Conservation (phyloP, 2,329 filamentous ascomycete species). For the Cercospora nicotianae region DNA sequence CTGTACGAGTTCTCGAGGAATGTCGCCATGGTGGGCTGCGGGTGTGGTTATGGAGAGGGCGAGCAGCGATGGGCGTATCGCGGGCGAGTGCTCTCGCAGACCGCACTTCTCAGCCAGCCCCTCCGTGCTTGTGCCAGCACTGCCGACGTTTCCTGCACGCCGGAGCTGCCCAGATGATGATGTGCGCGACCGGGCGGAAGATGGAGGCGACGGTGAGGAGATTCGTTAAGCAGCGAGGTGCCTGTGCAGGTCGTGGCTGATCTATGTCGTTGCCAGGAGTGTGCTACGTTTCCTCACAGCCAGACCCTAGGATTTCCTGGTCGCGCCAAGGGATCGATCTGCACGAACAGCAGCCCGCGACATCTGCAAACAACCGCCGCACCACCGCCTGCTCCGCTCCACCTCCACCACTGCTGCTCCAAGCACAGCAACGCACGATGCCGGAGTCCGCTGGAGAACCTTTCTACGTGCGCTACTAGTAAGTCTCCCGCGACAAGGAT, state of each 20-base stretch:
- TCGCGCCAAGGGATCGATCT: constrained; percentile 5
- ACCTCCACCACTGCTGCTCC: not conserved
- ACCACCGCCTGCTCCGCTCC: not conserved
- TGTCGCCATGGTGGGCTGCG: constrained; percentile 71
- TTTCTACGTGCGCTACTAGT: constrained; percentile 99
- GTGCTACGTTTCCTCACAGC: constrained; percentile 7
- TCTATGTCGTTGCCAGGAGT: constrained; percentile 6
- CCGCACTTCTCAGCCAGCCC: constrained; percentile 33
- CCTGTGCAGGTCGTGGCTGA: not conserved
- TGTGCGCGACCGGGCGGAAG: not conserved
- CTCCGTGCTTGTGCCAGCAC: constrained; percentile 8
- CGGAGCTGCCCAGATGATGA: not conserved
- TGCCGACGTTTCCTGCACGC: constrained; percentile 17
- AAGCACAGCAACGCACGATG: constrained; percentile 49
- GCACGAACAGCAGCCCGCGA: not conserved
- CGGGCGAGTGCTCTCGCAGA: constrained; percentile 34
- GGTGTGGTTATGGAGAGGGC: constrained; percentile 4
- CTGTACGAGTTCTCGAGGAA: constrained; percentile 96
- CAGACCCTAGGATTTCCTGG: constrained; percentile 4
- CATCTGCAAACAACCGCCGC: not conserved
- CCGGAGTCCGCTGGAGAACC: constrained; percentile 63
- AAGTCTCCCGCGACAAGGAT: constrained; percentile 43
- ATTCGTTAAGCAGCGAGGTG: not conserved
- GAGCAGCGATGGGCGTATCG: not conserved
- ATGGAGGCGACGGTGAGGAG: not conserved